Evolutionary conservation across 805 yeast species (phyloP), one percentile per base, ranked within the genome.

Genomic region (Wickerhamiella spandovensis): DNA sequence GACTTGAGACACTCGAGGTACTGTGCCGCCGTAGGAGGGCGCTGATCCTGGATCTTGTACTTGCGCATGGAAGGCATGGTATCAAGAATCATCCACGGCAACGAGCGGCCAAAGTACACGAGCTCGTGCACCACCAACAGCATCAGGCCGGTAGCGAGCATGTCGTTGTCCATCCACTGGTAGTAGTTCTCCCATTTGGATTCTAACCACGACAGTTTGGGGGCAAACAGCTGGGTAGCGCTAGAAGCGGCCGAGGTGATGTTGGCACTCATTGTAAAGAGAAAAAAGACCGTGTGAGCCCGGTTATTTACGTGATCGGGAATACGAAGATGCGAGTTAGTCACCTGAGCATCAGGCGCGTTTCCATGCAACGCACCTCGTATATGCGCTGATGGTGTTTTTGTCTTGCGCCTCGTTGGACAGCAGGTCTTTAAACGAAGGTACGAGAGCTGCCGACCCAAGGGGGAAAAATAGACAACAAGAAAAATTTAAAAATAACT

Each of bases 41-140:
- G 86, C 41, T 83, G 77, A 46, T 86, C 88, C 72, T 90, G 98
- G 59, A 92, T 82, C 70, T 90, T 90, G 74, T 78, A 90, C 67
- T 76, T 79, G 61, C 80, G 77, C 76, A 90, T 92, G 64, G 76
- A 85, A 39, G 95, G 94, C 53, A 88, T 78, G 60, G 76, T 73
- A 66, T 89, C 97, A 57, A 90, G 77, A 56, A 90, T 75, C 65
- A 78, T 77, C 97, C 97, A 90, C 20, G 97, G 97, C 56, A 90
- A 62, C 62, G 89, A 83, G 64, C 97, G 79, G 48, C 90, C 92
- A 65, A 92, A 90, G 70, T 90, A 90, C 76, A 85, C 77, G 48
- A 84, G 56, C 69, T 90, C 98, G 67, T 90, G 98, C 50, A 86
- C 71, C 41, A 75, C 61, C 65, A 90, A 86, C 62, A 88, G 81